Percentiles rank a stretch among this genome's conserved stretches.
phyloP scores from a whole-genome alignment of 1,139 yeast genomes.

The Pichia sp. region DNA sequence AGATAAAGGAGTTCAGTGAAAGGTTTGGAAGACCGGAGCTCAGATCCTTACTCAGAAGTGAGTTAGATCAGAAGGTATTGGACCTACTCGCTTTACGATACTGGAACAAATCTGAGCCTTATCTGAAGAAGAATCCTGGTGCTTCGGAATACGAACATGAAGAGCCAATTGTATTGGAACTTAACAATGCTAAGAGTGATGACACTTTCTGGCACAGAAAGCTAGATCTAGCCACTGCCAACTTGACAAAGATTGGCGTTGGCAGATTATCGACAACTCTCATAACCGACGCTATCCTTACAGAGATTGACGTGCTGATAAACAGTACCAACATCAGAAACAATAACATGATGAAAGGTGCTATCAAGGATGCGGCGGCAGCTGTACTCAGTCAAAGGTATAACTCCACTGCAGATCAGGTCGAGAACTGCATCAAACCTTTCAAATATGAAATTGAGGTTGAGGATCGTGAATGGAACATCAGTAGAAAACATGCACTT shows the following conservation, averaged over 20 bases:
- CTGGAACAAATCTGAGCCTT: conserved; percentile 66
- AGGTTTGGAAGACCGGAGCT: conserved; percentile 80
- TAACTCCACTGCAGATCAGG: conserved; percentile 95
- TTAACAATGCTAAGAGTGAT: conserved; percentile 48
- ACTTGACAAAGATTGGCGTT: conserved; percentile 85
- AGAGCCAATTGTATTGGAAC: conserved; percentile 49
- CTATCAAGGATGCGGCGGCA: conserved; percentile 80
- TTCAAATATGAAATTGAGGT: conserved; percentile 95
- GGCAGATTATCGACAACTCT: conserved; percentile 84
- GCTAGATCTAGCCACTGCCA: conserved; percentile 74
- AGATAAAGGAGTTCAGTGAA: conserved; percentile 80
- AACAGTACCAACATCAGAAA: conserved; percentile 68
- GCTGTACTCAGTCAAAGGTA: conserved; percentile 70
- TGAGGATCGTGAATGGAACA: conserved; percentile 90
- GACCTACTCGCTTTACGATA: conserved; percentile 84
- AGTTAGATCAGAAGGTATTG: conserved; percentile 80
- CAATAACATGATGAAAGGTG: conserved; percentile 78
- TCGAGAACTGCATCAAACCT: conserved; percentile 96
- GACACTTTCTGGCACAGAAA: conserved; percentile 86
- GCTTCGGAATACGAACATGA: conserved; percentile 14
- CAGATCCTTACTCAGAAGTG: conserved; percentile 69
- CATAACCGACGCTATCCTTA: conserved; percentile 70
- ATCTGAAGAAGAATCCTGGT: conserved; percentile 18
- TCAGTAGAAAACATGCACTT: conserved; percentile 73
- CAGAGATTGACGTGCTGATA: conserved; percentile 70